Evolutionary conservation across 306 rosid species (phyloP), one percentile per base, ranked within the genome.

Genomic region (Quercus berberidifolia): DNA sequence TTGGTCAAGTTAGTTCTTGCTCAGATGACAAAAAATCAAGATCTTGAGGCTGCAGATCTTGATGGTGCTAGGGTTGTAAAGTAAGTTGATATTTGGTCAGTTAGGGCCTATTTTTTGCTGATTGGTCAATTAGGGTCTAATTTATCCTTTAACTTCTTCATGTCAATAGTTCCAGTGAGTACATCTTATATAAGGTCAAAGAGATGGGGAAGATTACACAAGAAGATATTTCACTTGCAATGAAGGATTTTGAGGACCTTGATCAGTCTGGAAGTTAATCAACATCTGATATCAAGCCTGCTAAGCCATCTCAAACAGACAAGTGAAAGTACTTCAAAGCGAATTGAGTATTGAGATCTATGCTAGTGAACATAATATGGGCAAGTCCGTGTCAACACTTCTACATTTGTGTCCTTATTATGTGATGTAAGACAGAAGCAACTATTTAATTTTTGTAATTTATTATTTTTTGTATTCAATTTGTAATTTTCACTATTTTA

Each of bases 1-100:
- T 68, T 95, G 17, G 92, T 85, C 25, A 76, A 90, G 51, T 86
- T 87, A 87, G 91, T 91, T 83, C 94, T 95, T 74, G 79, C 83
- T 35, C 79, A 89, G 77, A 82, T 65, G 77, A 69, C 77, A 74
- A 90, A 95, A n/a, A 78, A 56, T 69, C n/a, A 72, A 1, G 99
- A 95, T 79, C 88, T 95, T 82, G 98, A 95, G 88, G 97, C 88
- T 46, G 98, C 99, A 15, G 99, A 93, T 91, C 63, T 89, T 54
- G 93, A 90, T 74, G 77, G 74, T n/a, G 91, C 91, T 26, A 89
- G 99, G 3, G 80, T 12, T 55, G 98, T 93, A 41, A 92, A 90
- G 99, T 93, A 80, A 83, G 98, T 89, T 43, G 4, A 55, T 38
- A 14, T 71, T 76, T 52, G 63, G 49, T 80, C 80, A 17, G 69